Evolutionary conservation across 2,329 filamentous ascomycete species (phyloP), one percentile per base, ranked within the genome.

Genomic region (Akanthomyces lecanii): DNA sequence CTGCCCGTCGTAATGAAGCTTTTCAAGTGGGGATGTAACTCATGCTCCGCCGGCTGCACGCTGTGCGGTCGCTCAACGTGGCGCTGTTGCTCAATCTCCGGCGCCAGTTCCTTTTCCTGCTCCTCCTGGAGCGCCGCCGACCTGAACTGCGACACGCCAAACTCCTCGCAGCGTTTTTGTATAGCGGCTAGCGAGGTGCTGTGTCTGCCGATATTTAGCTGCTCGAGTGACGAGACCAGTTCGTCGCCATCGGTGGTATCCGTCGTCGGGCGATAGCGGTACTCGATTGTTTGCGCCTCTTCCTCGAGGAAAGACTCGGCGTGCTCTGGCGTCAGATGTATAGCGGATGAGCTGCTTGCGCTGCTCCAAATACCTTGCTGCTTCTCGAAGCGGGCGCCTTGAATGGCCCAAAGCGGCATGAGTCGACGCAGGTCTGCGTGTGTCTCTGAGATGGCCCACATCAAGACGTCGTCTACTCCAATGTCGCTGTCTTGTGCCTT

Each of bases 91-190:
- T 91, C 85, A 1, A 84, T 79, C 64, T 92, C 88, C 0, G 85
- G 85, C 0, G 84, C 78, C 0, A 91, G 74, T 65, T 91, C 89
- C 0, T 87, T 79, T 68, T 91, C 88, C 66, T 91, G 86, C 64
- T 91, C 89, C 67, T 90, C 86, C 2, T 56, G 51, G 1, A 62
- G 44, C 14, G 42, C 52, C 2, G 52, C 60, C 6, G 52, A 62
- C 12, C 42, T 8, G 11, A 56, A 62, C 6, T 50, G 42, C 5
- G 30, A 51, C 2, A 56, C 23, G 21, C 60, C 60, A 42, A 62
- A 62, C 30, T 56, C 60, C 1, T 33, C 33, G 25, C 51, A 62
- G 2, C 60, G 51, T 3, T 30, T 11, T 10, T 56, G 21, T 6
- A 62, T 56, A 2, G 51, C 21, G 6, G 1, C 5, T 11, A 50